Percentiles rank a stretch among this genome's conserved stretches.
Evolutionary conservation across 2,329 filamentous ascomycete genomes (phyloP).

Genomic region (Fusarium torulosum): DNA sequence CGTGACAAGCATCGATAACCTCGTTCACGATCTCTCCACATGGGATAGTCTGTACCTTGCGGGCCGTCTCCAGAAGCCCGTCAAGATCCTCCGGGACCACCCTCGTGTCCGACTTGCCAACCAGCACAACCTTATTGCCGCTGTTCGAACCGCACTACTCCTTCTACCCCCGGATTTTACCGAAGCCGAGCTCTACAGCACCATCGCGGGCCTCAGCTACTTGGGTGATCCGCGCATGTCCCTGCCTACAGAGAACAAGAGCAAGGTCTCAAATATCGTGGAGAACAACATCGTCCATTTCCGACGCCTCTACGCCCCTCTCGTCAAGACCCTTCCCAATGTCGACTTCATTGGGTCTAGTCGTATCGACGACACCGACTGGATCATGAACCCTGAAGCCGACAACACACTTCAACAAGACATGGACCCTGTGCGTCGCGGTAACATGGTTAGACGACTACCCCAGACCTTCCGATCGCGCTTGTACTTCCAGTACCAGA

Average conservation of each 20-base stretch:
- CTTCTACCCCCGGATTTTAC: constrained; percentile 87
- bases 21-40: constrained; percentile 85
- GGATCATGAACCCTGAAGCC: constrained; percentile 60
- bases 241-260: constrained; percentile 88
- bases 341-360: constrained; percentile 76
- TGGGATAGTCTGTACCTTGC: constrained; percentile 98
- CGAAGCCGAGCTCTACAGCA: constrained; percentile 88
- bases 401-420: constrained; percentile 84
- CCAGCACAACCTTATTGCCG: constrained; percentile 94
- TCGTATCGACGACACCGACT: constrained; percentile 55
- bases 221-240: constrained; percentile 97
- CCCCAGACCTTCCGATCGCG: constrained; percentile 88
- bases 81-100: constrained; percentile 96
- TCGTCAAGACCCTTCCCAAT: constrained; percentile 92
- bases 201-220: constrained; percentile 93
- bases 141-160: constrained; percentile 88
- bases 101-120: constrained; percentile 92
- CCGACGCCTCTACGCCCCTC: constrained; percentile 87
- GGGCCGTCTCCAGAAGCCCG: constrained; percentile 94
- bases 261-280: constrained; percentile 95
- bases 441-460: constrained; percentile 95
- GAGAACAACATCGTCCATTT: constrained; percentile 92
- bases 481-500: constrained; percentile 94
- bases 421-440: constrained; percentile 90
- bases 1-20: constrained; percentile 91